Conservation (phyloP, 345 rosid genomes). For the Xanthoceras sorbifolium region DNA sequence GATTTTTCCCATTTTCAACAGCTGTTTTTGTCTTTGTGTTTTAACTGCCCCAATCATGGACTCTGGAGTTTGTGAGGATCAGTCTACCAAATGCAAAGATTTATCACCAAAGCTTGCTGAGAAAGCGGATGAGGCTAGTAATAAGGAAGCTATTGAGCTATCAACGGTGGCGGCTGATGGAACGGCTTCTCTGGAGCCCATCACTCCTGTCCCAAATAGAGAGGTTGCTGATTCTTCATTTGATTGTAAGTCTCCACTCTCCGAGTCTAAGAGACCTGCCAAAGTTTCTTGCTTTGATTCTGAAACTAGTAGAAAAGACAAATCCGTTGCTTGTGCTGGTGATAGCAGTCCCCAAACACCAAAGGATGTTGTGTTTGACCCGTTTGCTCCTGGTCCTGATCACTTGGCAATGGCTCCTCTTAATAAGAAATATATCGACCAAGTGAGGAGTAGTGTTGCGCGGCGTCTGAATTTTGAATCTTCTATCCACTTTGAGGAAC, state of each 20-base stretch:
- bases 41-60: constrained; percentile 25
- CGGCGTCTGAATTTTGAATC: constrained; percentile 43
- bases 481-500: constrained; percentile 17
- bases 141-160: constrained; percentile 17
- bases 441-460: constrained; percentile 40
- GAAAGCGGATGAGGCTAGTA: background rate
- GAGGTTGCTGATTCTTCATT: constrained; percentile 41
- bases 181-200: constrained; percentile 30
- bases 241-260: constrained; percentile 37
- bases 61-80: constrained; percentile 18
- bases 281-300: constrained; percentile 23
- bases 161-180: background rate
- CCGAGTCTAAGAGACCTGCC: constrained; percentile 23
- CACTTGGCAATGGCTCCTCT: constrained; percentile 43
- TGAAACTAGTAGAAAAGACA: constrained; percentile 14
- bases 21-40: background rate
- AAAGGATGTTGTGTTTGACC: constrained; percentile 49
- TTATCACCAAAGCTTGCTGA: constrained; percentile 14
- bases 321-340: constrained; percentile 4
- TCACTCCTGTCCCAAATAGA: constrained; percentile 42
- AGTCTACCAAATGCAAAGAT: constrained; percentile 3
- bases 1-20: constrained; percentile 12
- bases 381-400: constrained; percentile 52
- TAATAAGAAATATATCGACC: constrained; percentile 37
- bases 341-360: constrained; percentile 45